A percentile compares a stretch with the other conserved stretches of the same genome.
phyloP scores from a whole-genome alignment of 1,139 yeast genomes.

The Pichia sp. region DNA sequence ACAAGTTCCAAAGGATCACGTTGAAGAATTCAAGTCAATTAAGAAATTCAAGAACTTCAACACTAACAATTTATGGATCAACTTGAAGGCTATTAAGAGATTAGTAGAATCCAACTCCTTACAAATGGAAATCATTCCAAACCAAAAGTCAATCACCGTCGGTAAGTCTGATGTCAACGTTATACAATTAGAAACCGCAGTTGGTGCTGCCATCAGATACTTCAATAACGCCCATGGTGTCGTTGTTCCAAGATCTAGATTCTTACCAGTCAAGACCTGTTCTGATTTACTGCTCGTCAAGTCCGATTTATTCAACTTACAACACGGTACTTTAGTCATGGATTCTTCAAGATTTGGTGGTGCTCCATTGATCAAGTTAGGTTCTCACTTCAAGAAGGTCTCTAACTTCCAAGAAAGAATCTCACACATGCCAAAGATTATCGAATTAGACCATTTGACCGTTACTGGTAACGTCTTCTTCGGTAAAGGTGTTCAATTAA shows the following conservation, averaged over 20 bases:
- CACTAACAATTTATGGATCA: slow-evolving; percentile 98
- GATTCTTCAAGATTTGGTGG: slow-evolving; percentile 88
- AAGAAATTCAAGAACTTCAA: slow-evolving; percentile 98
- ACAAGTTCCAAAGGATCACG: slow-evolving; percentile 98
- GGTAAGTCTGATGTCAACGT: slow-evolving; percentile 83
- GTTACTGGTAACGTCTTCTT: slow-evolving; percentile 94
- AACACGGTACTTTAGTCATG: slow-evolving; percentile 87
- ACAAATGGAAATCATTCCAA: slow-evolving; percentile 93
- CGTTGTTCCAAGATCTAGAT: slow-evolving; percentile 96
- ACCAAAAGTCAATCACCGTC: slow-evolving; percentile 75
- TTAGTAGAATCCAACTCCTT: slow-evolving; percentile 83
- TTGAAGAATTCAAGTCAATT: slow-evolving; percentile 96
- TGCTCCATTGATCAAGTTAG: slow-evolving; percentile 93
- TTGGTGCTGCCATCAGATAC: slow-evolving; percentile 98
- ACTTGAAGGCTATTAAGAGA: slow-evolving; percentile 90
- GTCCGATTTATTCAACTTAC: slow-evolving; percentile 90
- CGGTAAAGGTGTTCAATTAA: slow-evolving; percentile 87
- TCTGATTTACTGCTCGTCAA: slow-evolving; percentile 92
- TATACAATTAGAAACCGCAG: slow-evolving; percentile 96
- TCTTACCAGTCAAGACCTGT: slow-evolving; percentile 97
- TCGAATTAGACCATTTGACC: slow-evolving; percentile 95
- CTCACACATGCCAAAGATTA: slow-evolving; percentile 93
- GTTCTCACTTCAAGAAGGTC: slow-evolving; percentile 95
- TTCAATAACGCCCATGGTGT: slow-evolving; percentile 96
- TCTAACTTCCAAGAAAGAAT: slow-evolving; percentile 87